Base-by-base conservation (phyloP, 805 yeast species). In the Myxozyma nipponensis region DNA sequence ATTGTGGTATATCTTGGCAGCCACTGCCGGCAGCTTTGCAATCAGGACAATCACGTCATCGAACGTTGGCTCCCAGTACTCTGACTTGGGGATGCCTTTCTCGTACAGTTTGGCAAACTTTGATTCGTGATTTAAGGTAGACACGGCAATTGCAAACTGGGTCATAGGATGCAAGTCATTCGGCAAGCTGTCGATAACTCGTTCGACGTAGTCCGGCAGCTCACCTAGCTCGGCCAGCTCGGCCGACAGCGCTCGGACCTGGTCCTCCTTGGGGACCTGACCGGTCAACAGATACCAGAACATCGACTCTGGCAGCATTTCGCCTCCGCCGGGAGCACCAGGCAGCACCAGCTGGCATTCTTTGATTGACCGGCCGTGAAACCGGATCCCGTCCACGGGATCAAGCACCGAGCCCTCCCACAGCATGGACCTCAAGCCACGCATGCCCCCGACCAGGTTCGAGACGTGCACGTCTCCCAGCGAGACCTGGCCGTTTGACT, bases 331-430 rank as follows among this genome's bases (percentile, higher is more conserved):
- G 26, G 64, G 63, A 32, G 65, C 79, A 66, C 76, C 77, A 56
- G 91, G 90, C 61, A 85, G 75, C 57, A 73, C 69, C 52, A 70
- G 65, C 69, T 83, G 90, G 67, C 86, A 81, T 59, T 84, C 86
- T 59, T 81, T 76, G 60, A 84, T 85, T 52, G 90, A 81, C 66
- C 75, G 73, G 50, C 89, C 89, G 69, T 85, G 86, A 76, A 85
- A 85, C 50, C 83, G 78, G 65, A 85, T 85, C 34, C 93, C 93
- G 63, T 78, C 80, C 47, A 79, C 73, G 47, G 91, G 83, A 66
- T 85, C 91, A 60, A 85, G 78, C 40, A 78, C 81, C 13, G 90
- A 83, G 48, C 88, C 82, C 64, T 84, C 89, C 93, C 93, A 85
- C 49, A 83, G 80, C 65, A 85, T 73, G 46, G 84, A 78, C 66